phyloP scores from a whole-genome alignment of 2,329 filamentous ascomycete species.

The Talaromyces atroroseus region DNA sequence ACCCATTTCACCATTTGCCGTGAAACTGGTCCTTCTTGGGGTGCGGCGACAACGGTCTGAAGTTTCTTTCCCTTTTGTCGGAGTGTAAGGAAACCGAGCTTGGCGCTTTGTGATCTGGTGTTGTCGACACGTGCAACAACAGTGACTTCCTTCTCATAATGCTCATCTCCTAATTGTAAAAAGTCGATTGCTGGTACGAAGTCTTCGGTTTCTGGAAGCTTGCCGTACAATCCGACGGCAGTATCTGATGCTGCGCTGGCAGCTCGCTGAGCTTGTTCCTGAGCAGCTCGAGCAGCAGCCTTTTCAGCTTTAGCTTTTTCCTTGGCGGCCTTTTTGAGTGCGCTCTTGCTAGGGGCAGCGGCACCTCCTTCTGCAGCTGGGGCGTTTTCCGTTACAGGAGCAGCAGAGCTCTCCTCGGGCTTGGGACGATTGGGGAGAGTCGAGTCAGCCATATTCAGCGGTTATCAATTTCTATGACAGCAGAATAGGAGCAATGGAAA shows the following conservation, averaged over 20 bases:
- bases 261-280: constrained; percentile 65
- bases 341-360: constrained; percentile 65
- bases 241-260: constrained; percentile 56
- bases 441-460: constrained; percentile 31
- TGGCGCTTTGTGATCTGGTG: constrained; percentile 78
- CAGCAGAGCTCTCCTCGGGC: constrained; percentile 28
- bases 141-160: constrained; percentile 65
- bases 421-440: constrained; percentile 37
- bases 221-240: constrained; percentile 72
- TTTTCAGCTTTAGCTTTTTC: constrained; percentile 85
- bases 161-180: constrained; percentile 48
- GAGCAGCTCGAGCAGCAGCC: constrained; percentile 63
- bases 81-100: constrained; percentile 86
- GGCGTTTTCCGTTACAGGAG: constrained; percentile 11
- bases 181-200: constrained; percentile 58
- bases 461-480: not conserved
- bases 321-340: constrained; percentile 80
- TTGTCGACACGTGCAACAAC: constrained; percentile 83
- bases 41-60: constrained; percentile 68
- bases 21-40: constrained; percentile 52
- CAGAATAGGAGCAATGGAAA: not conserved
- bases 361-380: constrained; percentile 34
- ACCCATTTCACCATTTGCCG: constrained; percentile 96
- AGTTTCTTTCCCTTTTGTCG: constrained; percentile 72
- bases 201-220: constrained; percentile 55